Conservation (phyloP, 305 asterid genomes). For the Withania somnifera region DNA sequence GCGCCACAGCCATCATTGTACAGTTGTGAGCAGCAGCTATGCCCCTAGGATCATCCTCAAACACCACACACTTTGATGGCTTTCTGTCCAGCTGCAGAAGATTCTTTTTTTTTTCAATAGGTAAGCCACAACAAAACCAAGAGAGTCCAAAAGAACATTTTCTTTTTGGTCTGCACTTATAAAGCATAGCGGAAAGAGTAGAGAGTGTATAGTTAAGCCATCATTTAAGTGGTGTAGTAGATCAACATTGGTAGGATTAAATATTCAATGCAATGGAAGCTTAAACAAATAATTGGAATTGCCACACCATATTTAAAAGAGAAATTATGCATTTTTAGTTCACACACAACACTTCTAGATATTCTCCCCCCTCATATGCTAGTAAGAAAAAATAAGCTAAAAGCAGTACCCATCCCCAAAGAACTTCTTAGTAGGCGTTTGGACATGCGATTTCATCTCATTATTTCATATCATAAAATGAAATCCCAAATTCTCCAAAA, state of each 20-base stretch:
- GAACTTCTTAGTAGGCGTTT: too few relatives aligned
- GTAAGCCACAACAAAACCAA: neutral
- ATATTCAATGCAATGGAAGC: neutral
- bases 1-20: constrained; percentile 94
- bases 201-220: neutral
- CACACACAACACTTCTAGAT: neutral
- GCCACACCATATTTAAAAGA: neutral
- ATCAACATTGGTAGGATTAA: neutral
- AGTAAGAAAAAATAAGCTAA: neutral
- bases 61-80: constrained; percentile 90
- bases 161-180: neutral
- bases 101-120: neutral
- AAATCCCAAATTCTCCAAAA: too few relatives aligned
- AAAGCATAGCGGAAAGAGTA: neutral
- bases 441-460: too few relatives aligned
- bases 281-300: neutral
- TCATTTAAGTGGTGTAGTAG: neutral
- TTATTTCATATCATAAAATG: too few relatives aligned
- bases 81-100: constrained; percentile 68
- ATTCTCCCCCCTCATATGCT: neutral
- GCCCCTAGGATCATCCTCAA: constrained; percentile 90
- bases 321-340: neutral
- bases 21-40: constrained; percentile 96
- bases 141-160: neutral
- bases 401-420: neutral